Conservation (phyloP, 441 rosid genomes). For the Jatropha multifida region DNA sequence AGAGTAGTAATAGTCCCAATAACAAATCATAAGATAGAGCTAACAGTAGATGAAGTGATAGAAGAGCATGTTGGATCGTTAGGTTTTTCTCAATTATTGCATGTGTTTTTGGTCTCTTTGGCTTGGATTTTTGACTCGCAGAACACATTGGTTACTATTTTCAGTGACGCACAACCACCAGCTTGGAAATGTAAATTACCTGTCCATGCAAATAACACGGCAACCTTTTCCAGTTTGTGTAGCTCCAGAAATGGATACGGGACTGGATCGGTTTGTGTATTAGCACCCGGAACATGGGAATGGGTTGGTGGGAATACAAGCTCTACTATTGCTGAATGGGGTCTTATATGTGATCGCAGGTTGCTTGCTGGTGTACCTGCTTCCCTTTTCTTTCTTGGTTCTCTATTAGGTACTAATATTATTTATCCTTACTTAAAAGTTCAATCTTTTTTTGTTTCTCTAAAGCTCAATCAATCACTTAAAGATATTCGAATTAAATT, state of each 20-base stretch:
- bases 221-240: no score
- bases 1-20: neutral
- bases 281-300: constrained; percentile 13
- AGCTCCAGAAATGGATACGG: no score
- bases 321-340: constrained; percentile 63
- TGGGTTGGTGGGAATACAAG: constrained; percentile 51
- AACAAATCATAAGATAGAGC: neutral
- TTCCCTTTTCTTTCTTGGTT: constrained; percentile 54
- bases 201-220: neutral
- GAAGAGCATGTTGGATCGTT: constrained; percentile 61
- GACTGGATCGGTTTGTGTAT: neutral
- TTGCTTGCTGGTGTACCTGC: constrained; percentile 70
- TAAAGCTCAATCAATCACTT: no score
- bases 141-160: constrained; percentile 54
- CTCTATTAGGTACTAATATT: neutral
- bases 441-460: no score
- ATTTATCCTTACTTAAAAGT: no score
- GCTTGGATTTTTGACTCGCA: constrained; percentile 77
- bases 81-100: constrained; percentile 58
- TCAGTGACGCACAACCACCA: constrained; percentile 41
- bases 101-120: constrained; percentile 57
- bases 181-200: constrained; percentile 10
- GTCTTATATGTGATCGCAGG: constrained; percentile 55
- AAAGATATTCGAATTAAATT: no score
- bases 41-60: constrained; percentile 12